Evolutionary conservation across 495 filamentous ascomycete species (phyloP).

Genomic region (Penicillium tannophilum): DNA sequence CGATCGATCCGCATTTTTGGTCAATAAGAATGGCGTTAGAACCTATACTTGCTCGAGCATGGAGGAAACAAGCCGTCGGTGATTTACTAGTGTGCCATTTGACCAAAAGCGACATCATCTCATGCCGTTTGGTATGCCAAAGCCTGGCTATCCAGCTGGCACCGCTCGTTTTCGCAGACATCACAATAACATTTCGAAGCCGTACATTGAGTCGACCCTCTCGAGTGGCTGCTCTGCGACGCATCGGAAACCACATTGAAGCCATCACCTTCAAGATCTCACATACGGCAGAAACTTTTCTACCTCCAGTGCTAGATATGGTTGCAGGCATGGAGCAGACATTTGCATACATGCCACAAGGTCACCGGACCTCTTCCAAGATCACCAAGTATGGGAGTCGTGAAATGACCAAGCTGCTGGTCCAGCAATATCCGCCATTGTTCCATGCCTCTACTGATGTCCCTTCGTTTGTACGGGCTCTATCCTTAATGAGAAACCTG

Average conservation of each 20-base stretch:
- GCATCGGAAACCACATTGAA: slow-evolving; percentile 72
- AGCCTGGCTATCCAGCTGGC: slow-evolving; percentile 50
- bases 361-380: slow-evolving; percentile 36
- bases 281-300: slow-evolving; percentile 69
- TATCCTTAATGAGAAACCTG: slow-evolving; percentile 63
- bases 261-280: slow-evolving; percentile 69
- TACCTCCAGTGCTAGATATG: slow-evolving; percentile 74
- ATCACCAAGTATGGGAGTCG: slow-evolving; percentile 66
- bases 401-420: slow-evolving; percentile 68
- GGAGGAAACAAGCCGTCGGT: neutral
- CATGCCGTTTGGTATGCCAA: slow-evolving; percentile 54
- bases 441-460: slow-evolving; percentile 87
- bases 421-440: slow-evolving; percentile 76
- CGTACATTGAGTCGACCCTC: slow-evolving; percentile 69
- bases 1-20: no score
- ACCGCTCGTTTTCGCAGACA: slow-evolving; percentile 52
- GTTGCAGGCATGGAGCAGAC: slow-evolving; percentile 66
- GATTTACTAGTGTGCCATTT: slow-evolving; percentile 15
- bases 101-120: slow-evolving; percentile 43
- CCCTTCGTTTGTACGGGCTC: slow-evolving; percentile 70
- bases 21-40: no score
- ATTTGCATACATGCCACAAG: slow-evolving; percentile 75
- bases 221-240: slow-evolving; percentile 66
- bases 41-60: neutral
- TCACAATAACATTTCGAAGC: slow-evolving; percentile 59